Evolutionary conservation across 495 filamentous ascomycete species (phyloP).

Genomic region (Cairneyella variabilis): DNA sequence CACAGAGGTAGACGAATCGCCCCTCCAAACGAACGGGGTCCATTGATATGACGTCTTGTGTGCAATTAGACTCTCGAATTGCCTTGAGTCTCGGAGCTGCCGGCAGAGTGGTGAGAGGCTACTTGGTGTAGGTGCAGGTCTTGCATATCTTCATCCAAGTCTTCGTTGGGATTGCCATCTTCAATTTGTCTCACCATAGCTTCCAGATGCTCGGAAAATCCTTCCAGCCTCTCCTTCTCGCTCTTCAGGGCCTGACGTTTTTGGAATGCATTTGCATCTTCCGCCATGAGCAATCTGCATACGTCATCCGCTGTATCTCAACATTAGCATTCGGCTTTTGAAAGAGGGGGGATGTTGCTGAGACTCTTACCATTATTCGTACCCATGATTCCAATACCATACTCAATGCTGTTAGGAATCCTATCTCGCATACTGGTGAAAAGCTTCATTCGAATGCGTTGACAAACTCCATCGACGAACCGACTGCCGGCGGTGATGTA

Average conservation of each 20-base stretch:
- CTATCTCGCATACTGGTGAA: conserved; percentile 32
- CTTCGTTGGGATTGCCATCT: too few relatives aligned
- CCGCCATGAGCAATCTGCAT: background rate
- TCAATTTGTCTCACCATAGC: too few relatives aligned
- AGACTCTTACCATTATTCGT: conserved; percentile 15
- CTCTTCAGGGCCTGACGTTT: background rate
- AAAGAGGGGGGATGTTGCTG: background rate
- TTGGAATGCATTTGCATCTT: background rate
- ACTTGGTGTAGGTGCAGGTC: too few relatives aligned
- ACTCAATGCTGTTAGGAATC: conserved; percentile 35
- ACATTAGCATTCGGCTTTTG: background rate
- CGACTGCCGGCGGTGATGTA: conserved; percentile 46
- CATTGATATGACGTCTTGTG: too few relatives aligned
- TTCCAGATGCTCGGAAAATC: too few relatives aligned
- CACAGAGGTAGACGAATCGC: too few relatives aligned
- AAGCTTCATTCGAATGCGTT: conserved; percentile 42
- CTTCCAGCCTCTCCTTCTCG: background rate
- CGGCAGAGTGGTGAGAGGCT: too few relatives aligned
- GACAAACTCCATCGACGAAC: conserved; percentile 45
- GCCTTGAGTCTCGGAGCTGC: too few relatives aligned
- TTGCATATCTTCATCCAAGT: too few relatives aligned
- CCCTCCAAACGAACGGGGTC: too few relatives aligned
- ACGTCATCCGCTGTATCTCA: background rate
- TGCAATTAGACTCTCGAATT: too few relatives aligned
- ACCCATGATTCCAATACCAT: conserved; percentile 33